A percentile compares a stretch with the other conserved stretches of the same genome.
phyloP scores from a whole-genome alignment of 1,284 basidiomycete species.

The Trichosporon asahii region DNA sequence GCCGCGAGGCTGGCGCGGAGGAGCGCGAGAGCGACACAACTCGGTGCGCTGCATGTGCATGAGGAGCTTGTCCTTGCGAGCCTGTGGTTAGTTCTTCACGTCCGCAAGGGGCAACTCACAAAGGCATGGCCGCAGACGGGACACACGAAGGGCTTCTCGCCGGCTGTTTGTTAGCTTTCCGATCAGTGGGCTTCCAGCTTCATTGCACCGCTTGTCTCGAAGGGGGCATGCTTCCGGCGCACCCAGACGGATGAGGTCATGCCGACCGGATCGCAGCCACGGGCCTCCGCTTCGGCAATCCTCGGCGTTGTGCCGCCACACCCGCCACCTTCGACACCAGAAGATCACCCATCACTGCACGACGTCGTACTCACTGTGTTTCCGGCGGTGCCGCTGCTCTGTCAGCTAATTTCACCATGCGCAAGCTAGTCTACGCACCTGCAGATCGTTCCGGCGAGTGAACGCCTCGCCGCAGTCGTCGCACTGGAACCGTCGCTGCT shows the following conservation, averaged over 20 bases:
- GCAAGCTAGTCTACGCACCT: slow-evolving; percentile 13
- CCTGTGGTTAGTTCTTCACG: slow-evolving; percentile 17
- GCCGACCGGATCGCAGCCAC: not conserved
- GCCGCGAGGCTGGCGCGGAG: slow-evolving; percentile 17
- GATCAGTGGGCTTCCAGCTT: not conserved
- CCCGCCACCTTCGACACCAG: not conserved
- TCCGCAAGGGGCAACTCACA: slow-evolving; percentile 9
- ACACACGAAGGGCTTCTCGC: slow-evolving; percentile 26
- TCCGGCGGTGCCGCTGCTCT: slow-evolving; percentile 23
- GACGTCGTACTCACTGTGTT: slow-evolving; percentile 19
- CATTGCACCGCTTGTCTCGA: too few relatives aligned
- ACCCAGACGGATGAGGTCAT: not conserved
- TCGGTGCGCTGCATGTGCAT: slow-evolving; percentile 27
- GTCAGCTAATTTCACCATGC: slow-evolving; percentile 4
- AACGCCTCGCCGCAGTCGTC: slow-evolving; percentile 26
- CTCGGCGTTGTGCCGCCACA: too few relatives aligned
- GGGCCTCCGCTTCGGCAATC: too few relatives aligned
- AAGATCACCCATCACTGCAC: not conserved
- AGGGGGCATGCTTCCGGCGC: too few relatives aligned
- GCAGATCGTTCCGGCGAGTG: slow-evolving; percentile 25
- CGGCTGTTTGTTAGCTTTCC: slow-evolving; percentile 16
- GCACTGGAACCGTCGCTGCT: slow-evolving; percentile 20
- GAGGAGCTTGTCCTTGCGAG: slow-evolving; percentile 29
- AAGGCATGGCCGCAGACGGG: slow-evolving; percentile 22
- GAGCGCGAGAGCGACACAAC: slow-evolving; percentile 21